Conservation (phyloP, 345 rosid genomes). For the Gossypium herbaceum region DNA sequence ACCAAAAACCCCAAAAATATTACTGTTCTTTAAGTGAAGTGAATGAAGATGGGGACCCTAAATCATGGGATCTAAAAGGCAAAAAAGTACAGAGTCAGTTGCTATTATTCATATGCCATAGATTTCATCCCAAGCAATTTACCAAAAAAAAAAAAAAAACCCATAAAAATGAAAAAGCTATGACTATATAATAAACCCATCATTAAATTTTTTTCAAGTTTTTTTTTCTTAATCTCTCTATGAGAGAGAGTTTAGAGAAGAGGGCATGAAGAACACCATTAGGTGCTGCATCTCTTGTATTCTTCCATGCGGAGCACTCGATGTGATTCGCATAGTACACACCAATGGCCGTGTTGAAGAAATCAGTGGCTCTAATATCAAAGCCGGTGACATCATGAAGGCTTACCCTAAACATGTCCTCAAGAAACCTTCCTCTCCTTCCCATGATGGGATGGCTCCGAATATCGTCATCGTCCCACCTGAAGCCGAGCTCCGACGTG, state of each 20-base stretch:
- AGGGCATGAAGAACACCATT: conserved; percentile 74
- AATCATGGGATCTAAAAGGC: conserved; percentile 68
- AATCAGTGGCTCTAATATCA: conserved; percentile 62
- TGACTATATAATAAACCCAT: conserved; percentile 7
- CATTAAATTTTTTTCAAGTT: conserved; percentile 10
- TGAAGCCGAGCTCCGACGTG: conserved; percentile 88
- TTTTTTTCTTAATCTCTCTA: conserved; percentile 5
- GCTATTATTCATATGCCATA: conserved; percentile 84
- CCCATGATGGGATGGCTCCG: conserved; percentile 52
- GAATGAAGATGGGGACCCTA: conserved; percentile 39
- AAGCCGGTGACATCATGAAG: conserved; percentile 74
- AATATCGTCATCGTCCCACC: conserved; percentile 84
- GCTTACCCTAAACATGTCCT: conserved; percentile 81
- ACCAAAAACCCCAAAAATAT: conserved; percentile 15
- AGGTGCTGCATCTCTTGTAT: conserved; percentile 97
- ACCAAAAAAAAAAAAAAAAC: conserved; percentile 5
- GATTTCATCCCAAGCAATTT: conserved; percentile 51
- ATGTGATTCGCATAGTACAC: conserved; percentile 91
- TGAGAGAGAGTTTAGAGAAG: conserved; percentile 16
- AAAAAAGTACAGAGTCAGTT: conserved; percentile 51
- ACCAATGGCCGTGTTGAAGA: conserved; percentile 86
- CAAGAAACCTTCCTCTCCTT: conserved; percentile 63
- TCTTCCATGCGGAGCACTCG: conserved; percentile 92
- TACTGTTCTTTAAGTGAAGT: conserved; percentile 33
- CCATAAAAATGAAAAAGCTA: conserved; percentile 22